Base-by-base conservation (phyloP, 2,329 filamentous ascomycete genomes). In the Akanthomyces dipterigenus region DNA sequence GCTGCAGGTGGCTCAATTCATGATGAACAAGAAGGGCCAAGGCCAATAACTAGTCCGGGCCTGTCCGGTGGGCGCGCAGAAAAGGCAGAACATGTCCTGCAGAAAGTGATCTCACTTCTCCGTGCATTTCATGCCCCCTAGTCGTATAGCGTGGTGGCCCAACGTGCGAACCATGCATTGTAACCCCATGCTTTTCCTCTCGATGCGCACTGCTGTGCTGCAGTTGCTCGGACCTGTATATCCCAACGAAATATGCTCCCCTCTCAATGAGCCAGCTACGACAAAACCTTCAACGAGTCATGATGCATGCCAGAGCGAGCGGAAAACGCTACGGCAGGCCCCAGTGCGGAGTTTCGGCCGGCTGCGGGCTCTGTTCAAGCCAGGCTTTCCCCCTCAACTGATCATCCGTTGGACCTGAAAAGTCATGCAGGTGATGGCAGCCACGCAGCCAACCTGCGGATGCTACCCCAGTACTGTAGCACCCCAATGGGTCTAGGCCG, bases 341-440 rank as follows among this genome's bases (percentile, higher is more conserved):
- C 4, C 6, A 8, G 43, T 20, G 43, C 43, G 24, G 45, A 48
- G 45, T 22, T 22, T 48, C 45, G 45, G 24, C 11, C 40, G 36
- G 36, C n/a, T 20, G 40, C n/a, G n/a, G 3, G 18, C 18, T 14
- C 16, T 9, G 16, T 20, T 22, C 40, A 3, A 26, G 11, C 12
- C 31, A 40, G 31, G 43, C 22, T 20, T 31, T 28, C 12, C 26
- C 54, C 42, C 28, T 55, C 40, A 55, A 55, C 12, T 34, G 53
- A 55, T 55, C 53, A 55, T 20, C 53, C 12, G 4, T 11, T 24
- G 38, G 53, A 45, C 40, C 53, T 45, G 42, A 55, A 18, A n/a
- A 14, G 31, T 43, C 20, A 60, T 60, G 56, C 56, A 60, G 56
- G 56, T 53, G 36, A 60, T 60, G 56, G 45, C 51, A 43, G 38